A percentile compares a stretch with the other conserved stretches of the same genome.
These are phyloP conservation scores for Ogataea ganodermae DNA, from an alignment of 805 yeast genomes.

Conservation along the genomic window DNA sequence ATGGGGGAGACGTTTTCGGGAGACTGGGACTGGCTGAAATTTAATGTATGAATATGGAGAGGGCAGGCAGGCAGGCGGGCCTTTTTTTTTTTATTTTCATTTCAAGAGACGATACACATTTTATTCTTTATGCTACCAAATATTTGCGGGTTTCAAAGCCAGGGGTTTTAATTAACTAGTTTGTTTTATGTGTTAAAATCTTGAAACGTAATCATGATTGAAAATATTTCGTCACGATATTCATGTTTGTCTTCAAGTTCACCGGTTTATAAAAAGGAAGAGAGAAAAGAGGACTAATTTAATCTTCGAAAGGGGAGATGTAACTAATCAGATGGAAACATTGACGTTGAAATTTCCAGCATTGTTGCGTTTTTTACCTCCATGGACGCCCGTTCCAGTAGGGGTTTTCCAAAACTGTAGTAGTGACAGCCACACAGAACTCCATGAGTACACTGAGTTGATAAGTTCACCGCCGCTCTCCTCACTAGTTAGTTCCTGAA, in stretches of 20 bases:
- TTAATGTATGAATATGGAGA: slow-evolving; percentile 27
- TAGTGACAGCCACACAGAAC: slow-evolving; percentile 22
- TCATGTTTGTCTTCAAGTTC: background rate
- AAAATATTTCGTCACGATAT: too few species aligned
- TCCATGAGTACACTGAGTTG: slow-evolving; percentile 22
- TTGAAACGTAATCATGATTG: too few species aligned
- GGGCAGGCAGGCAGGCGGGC: too few species aligned
- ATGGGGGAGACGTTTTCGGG: slow-evolving; percentile 37
- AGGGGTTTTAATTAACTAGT: background rate
- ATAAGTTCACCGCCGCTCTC: slow-evolving; percentile 22
- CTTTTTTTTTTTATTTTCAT: background rate
- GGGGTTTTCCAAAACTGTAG: slow-evolving; percentile 22
- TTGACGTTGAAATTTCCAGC: slow-evolving; percentile 21
- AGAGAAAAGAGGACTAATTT: background rate
- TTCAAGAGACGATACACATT: background rate
- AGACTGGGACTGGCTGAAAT: slow-evolving; percentile 42
- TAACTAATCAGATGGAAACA: slow-evolving; percentile 12
- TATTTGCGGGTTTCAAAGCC: background rate
- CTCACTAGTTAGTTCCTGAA: slow-evolving; percentile 26
- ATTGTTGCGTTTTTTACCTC: slow-evolving; percentile 2
- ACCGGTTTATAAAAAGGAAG: background rate
- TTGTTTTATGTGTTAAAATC: too few species aligned
- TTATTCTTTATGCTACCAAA: background rate
- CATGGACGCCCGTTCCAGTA: slow-evolving; percentile 11
- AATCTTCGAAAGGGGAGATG: too few species aligned